Percentiles rank a stretch among this genome's conserved stretches.
Conservation (phyloP, 2,329 filamentous ascomycete genomes). For the Diaporthe sp. region DNA sequence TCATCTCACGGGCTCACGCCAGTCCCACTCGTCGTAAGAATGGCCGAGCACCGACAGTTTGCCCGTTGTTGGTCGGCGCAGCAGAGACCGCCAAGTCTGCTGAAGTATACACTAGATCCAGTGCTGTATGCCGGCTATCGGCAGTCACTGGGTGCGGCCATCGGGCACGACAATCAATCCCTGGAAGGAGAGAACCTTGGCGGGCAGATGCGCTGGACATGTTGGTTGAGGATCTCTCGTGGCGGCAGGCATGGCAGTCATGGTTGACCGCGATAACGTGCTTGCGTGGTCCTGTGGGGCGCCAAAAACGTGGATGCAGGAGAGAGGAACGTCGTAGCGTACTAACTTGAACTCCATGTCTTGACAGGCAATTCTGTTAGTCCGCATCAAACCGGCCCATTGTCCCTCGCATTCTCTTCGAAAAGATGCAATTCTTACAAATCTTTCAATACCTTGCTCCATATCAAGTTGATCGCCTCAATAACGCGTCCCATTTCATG, state of each 20-base stretch:
- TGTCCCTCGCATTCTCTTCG: neutral
- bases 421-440: neutral
- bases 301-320: neutral
- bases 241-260: neutral
- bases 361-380: neutral
- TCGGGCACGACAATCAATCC: neutral
- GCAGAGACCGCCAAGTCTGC: neutral
- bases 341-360: neutral
- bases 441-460: neutral
- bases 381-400: neutral
- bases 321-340: neutral
- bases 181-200: neutral
- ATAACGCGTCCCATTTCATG: neutral
- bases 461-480: slow-evolving; percentile 1
- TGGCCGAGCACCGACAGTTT: neutral
- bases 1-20: neutral
- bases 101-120: neutral
- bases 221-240: neutral
- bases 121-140: neutral
- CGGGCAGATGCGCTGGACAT: neutral
- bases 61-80: neutral
- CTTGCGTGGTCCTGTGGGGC: neutral
- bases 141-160: neutral
- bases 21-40: neutral
- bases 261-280: neutral